These are phyloP conservation scores for Leccinum subgranulosum DNA, from an alignment of 768 basidiomycete genomes.

Conservation along the genomic window DNA sequence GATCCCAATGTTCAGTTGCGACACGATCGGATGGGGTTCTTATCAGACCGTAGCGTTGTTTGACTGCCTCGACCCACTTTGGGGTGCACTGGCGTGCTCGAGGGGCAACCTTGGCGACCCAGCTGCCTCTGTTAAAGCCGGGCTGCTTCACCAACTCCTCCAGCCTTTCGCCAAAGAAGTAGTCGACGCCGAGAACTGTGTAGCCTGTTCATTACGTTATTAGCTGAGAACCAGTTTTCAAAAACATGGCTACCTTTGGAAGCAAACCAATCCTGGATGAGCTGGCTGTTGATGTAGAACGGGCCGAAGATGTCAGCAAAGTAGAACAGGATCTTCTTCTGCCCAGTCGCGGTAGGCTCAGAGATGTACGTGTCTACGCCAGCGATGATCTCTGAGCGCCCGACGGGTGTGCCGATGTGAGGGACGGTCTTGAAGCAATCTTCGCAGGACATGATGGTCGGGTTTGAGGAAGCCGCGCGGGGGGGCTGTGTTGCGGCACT, in stretches of 20 bases:
- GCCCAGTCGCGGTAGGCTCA: conserved; percentile 35
- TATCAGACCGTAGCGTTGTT: conserved; percentile 43
- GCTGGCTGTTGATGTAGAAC: conserved; percentile 53
- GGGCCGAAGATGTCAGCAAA: conserved; percentile 61
- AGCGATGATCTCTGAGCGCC: conserved; percentile 32
- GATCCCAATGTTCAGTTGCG: neutral
- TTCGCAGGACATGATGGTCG: conserved; percentile 37
- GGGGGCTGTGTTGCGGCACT: conserved; percentile 7
- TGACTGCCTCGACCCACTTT: conserved; percentile 51
- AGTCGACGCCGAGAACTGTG: conserved; percentile 57
- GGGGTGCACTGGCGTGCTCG: conserved; percentile 41
- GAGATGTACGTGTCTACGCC: conserved; percentile 55
- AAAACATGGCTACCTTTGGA: conserved; percentile 41
- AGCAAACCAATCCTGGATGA: conserved; percentile 65
- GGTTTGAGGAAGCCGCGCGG: neutral
- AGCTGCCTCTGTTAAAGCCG: conserved; percentile 37
- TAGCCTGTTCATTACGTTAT: conserved; percentile 31
- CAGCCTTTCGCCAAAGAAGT: conserved; percentile 59
- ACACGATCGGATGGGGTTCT: conserved; percentile 3
- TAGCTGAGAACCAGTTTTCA: neutral
- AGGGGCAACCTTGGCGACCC: conserved; percentile 37
- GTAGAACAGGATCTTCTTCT: conserved; percentile 51
- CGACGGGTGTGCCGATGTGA: conserved; percentile 46
- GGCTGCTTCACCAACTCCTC: conserved; percentile 37
- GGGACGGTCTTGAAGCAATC: conserved; percentile 52